A percentile compares a stretch with the other conserved stretches of the same genome.
Evolutionary conservation across 306 rosid species (phyloP).

Genomic region (Ammopiptanthus mongolicus): DNA sequence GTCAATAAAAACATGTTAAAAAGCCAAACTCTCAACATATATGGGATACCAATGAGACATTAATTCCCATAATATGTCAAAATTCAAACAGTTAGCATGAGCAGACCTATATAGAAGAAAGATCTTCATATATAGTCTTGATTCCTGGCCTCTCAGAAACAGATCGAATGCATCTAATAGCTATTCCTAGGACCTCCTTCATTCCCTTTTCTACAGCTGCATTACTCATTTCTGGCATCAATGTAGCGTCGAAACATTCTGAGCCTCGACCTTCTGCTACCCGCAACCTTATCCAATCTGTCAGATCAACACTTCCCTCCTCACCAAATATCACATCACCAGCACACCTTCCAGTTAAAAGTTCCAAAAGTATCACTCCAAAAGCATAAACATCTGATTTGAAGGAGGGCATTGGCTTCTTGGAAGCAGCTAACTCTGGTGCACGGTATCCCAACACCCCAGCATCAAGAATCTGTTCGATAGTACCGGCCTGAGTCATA

Average conservation of each 20-base stretch:
- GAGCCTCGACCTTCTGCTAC: conserved; percentile 83
- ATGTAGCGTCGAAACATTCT: conserved; percentile 71
- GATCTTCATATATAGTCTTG: conserved; percentile 92
- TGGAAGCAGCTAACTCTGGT: conserved; percentile 90
- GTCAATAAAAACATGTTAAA: conserved; percentile 38
- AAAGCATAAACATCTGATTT: conserved; percentile 96
- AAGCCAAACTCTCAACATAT: conserved; percentile 36
- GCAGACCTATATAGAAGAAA: conserved; percentile 76
- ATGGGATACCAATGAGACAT: conserved; percentile 74
- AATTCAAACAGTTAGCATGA: conserved; percentile 31
- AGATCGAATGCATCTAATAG: conserved; percentile 67
- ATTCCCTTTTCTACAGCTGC: conserved; percentile 79
- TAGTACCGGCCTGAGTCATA: conserved; percentile 94
- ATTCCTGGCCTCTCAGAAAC: conserved; percentile 91
- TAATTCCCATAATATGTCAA: conserved; percentile 41
- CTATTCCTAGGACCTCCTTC: conserved; percentile 87
- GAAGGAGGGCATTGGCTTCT: conserved; percentile 93
- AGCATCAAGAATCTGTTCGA: conserved; percentile 93
- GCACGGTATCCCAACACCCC: conserved; percentile 94
- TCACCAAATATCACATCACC: conserved; percentile 89
- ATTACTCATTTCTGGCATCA: conserved; percentile 60
- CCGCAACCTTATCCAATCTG: conserved; percentile 81
- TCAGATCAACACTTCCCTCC: conserved; percentile 80
- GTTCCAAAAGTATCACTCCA: conserved; percentile 86
- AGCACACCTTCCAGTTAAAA: conserved; percentile 91